Base-by-base conservation (phyloP, 495 filamentous ascomycete genomes). In the Xylaria nigripes region DNA sequence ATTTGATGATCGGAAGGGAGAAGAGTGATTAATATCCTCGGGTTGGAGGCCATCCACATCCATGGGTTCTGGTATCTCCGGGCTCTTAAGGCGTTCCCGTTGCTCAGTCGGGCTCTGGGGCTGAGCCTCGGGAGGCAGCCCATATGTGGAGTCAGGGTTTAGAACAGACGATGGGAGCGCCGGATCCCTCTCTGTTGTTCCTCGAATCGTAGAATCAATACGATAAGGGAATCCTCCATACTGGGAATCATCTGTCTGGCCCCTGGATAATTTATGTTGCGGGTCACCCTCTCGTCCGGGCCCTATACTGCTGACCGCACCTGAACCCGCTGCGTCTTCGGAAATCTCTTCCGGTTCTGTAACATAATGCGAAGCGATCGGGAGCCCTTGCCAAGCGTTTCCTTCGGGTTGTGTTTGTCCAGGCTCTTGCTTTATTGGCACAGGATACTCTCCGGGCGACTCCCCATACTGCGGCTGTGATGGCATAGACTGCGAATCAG, bases 51-150 rank as follows among this genome's bases (percentile, higher is more conserved):
- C 51, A 23, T 62, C 59, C 19, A 67, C 34, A 19, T 64, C 51
- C 64, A 67, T 67, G 22, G 61, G 61, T 47, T 67, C 64, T 55
- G 64, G 64, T 59, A 67, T 64, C 50, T 50, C 61, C 19, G 64
- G 64, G 59, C 64, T 67, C 58, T 62, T 62, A 64, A 67, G 61
- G 30, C 64, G 62, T 62, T 59, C 59, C 48, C 55, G 59, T 41
- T 56, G 38, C 45, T 62, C 58, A 54, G 32, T 59, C 41, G 61
- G 51, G 46, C 49, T 58, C 56, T 64, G 64, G 60, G 64, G 64
- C 64, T 67, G 64, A 64, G 64, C 34, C 36, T 23, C 52, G 46
- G 44, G 64, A 67, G 64, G 64, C 54, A 67, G 58, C 64, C 64
- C 50, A 54, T 42, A 57, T 45, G 61, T 60, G 61, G 64, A 64